Base-by-base conservation (phyloP, 73 alveolate species). In the Paramecium pentaurelia region DNA sequence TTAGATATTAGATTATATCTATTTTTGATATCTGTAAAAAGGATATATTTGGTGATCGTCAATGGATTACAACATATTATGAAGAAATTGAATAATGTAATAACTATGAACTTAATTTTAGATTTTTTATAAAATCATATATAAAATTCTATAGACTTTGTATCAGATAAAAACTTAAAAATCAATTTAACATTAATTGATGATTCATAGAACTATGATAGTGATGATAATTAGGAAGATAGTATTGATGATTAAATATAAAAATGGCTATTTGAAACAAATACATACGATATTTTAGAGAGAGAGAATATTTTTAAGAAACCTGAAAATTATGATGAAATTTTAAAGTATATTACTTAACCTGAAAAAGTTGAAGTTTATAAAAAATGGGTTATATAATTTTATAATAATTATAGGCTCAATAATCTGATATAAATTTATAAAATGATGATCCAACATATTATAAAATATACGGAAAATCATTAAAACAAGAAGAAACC, bases 31-130 rank as follows among this genome's bases (percentile, higher is more conserved):
- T 28, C 28, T 64, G 84, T n/a, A 64, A 64, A 64, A 64, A 64
- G 28, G 84, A 64, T 64, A 64, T 64, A 4, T 64, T 64, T 34
- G 84, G 84, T 12, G 28, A 64, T 64, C 18, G 84, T 8, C 1
- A 64, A 64, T 64, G 84, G 84, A 54, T 64, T 28, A 25, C 84
- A 1, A 32, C 84, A 28, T 64, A 64, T 64, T 64, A 64, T 64
- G 84, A 64, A 64, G 84, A 64, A 32, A 64, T 64, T 12, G 84
- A 64, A 3, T 64, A 64, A 64, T 64, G 84, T 64, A 64, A 64
- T 64, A 4, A 32, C 12, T 14, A 3, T 0, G 8, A 28, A 12
- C 20, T 10, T 3, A 25, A 64, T 7, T 34, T 40, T 64, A 64
- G 84, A 28, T 9, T 64, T 64, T 28, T 28, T 64, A 22, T 34